Base-by-base conservation (phyloP, 2,329 filamentous ascomycete genomes). In the Fusarium sp. region DNA sequence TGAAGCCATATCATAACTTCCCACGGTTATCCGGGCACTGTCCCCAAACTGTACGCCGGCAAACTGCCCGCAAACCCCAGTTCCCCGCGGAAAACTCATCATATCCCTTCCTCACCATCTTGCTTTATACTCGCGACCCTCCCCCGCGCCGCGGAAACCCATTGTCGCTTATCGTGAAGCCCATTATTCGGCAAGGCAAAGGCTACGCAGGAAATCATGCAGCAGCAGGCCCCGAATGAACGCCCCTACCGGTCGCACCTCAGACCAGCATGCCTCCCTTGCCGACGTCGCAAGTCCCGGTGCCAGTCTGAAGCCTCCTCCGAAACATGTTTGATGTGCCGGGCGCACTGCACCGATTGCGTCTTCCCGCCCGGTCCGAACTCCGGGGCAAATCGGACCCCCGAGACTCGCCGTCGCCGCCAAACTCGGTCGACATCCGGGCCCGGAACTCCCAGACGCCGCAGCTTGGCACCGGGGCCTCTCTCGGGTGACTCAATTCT, bases 221-320 rank as follows among this genome's bases (percentile, higher is more conserved):
- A 67, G 60, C 62, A 52, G 23, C 56, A 58, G 13, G 46, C 16
- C 37, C 63, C 54, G 6, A 70, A 68, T 56, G 65, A 68, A 13
- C 70, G 89, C 46, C 89, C 88, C 4, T 90, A 90, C 73, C 82
- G 89, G 63, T 90, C 88, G 8, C 89, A 90, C 78, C 84, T 89
- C 65, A 85, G 86, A 40, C 87, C 88, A 52, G 89, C 89, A 9
- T 91, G 89, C 78, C 79, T 88, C 55, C 80, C 88, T 13, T 91
- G 89, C 73, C 84, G 89, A 56, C 85, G 85, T 64, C 84, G 89
- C 64, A 90, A 90, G 75, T 89, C 88, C 3, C 83, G 89, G 68
- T 91, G 89, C 74, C 89, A 88, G 16, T 84, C 88, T 30, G 87
- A 89, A 71, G 78, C 85, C 13, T 82, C 83, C 6, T 82, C 85